A percentile compares a stretch with the other conserved stretches of the same genome.
These are phyloP conservation scores for Ascochyta koolunga DNA, from an alignment of 2,329 filamentous ascomycete species.

Conservation along the genomic window DNA sequence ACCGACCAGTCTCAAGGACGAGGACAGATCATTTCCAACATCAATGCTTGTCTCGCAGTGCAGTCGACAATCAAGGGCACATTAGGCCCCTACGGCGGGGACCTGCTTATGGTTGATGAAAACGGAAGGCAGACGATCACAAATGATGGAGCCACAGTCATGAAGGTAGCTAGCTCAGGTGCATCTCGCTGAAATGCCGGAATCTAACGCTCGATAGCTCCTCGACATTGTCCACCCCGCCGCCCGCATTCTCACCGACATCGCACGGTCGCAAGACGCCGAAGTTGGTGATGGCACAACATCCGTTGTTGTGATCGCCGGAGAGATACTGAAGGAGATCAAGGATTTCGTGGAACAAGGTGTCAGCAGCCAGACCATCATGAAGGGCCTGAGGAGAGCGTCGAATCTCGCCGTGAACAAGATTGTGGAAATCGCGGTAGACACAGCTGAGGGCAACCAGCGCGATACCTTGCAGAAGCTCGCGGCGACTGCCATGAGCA, in stretches of 20 bases:
- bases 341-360: slow-evolving; percentile 96
- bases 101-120: slow-evolving; percentile 92
- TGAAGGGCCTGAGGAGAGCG: slow-evolving; percentile 91
- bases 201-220: slow-evolving; percentile 62
- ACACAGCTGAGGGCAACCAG: slow-evolving; percentile 80
- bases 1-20: slow-evolving; percentile 98
- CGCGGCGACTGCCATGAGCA: slow-evolving; percentile 96
- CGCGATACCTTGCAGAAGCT: slow-evolving; percentile 88
- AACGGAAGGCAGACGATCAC: slow-evolving; percentile 98
- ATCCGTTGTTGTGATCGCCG: slow-evolving; percentile 95
- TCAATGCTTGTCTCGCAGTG: slow-evolving; percentile 96
- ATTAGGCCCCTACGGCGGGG: slow-evolving; percentile 93
- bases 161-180: slow-evolving; percentile 72
- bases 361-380: slow-evolving; percentile 95
- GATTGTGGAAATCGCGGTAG: slow-evolving; percentile 95
- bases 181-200: not conserved
- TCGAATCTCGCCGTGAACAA: slow-evolving; percentile 95
- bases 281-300: slow-evolving; percentile 98
- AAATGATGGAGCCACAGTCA: slow-evolving; percentile 98
- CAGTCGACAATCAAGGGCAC: slow-evolving; percentile 96
- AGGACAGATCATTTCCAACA: slow-evolving; percentile 95
- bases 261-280: slow-evolving; percentile 97
- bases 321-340: slow-evolving; percentile 95
- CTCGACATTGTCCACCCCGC: slow-evolving; percentile 98
- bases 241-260: slow-evolving; percentile 95